These are phyloP conservation scores for Ceratopteris richardii DNA, from an alignment of 75 land plant genomes.

Conservation along the genomic window DNA sequence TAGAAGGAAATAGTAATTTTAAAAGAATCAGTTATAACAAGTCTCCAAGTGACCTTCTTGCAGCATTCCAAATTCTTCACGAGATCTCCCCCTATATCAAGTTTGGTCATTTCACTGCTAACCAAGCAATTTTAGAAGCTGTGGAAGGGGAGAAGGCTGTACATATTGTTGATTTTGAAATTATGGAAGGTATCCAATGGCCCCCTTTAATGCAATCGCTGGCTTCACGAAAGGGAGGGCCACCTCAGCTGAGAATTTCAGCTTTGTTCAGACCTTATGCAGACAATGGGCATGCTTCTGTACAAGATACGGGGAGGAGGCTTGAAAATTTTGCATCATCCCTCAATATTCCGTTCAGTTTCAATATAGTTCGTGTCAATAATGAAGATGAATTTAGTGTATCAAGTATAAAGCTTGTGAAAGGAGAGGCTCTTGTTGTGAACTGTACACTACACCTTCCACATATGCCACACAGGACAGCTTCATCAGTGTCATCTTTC, in stretches of 20 bases:
- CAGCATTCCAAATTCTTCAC: slow-evolving; percentile 49
- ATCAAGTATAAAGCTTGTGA: too few species aligned
- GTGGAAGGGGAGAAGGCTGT: slow-evolving; percentile 24
- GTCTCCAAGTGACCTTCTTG: slow-evolving; percentile 15
- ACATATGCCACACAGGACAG: slow-evolving; percentile 17
- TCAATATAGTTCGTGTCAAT: too few species aligned
- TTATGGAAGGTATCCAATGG: slow-evolving; percentile 65
- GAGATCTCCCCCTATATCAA: slow-evolving; percentile 59
- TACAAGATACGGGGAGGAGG: slow-evolving; percentile 45
- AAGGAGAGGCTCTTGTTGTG: slow-evolving; percentile 34
- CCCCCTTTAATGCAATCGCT: slow-evolving; percentile 63
- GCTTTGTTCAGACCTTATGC: slow-evolving; percentile 20
- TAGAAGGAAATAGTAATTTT: slow-evolving; percentile 21
- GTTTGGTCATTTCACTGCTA: slow-evolving; percentile 59
- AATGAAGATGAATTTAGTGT: too few species aligned
- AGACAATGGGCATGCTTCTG: slow-evolving; percentile 8
- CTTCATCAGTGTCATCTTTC: slow-evolving; percentile 33
- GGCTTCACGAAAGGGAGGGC: slow-evolving; percentile 27
- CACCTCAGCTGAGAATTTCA: slow-evolving; percentile 33
- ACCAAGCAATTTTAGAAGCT: slow-evolving; percentile 57
- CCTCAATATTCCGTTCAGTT: slow-evolving; percentile 38
- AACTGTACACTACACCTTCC: slow-evolving; percentile 55
- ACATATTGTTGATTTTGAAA: slow-evolving; percentile 56
- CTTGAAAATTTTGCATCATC: slow-evolving; percentile 48
- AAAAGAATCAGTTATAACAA: neutral